These are phyloP conservation scores for Leucocoprinus leucothites DNA, from an alignment of 768 basidiomycete species.

Conservation along the genomic window DNA sequence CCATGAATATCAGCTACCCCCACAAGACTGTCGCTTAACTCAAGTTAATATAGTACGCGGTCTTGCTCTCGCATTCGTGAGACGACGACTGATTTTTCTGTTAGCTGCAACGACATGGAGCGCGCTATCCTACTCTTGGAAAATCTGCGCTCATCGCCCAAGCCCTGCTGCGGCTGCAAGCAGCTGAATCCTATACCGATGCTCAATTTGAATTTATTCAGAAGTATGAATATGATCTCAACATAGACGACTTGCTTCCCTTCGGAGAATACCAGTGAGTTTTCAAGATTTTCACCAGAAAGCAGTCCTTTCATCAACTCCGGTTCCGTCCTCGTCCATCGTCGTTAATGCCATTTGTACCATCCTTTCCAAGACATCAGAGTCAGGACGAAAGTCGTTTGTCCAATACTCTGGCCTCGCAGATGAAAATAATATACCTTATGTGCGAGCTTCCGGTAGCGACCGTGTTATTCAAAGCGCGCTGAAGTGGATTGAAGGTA, in stretches of 20 bases:
- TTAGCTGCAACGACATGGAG: conserved; percentile 80
- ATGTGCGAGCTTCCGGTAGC: conserved; percentile 44
- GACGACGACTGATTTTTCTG: background rate
- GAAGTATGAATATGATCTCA: conserved; percentile 57
- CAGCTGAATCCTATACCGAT: conserved; percentile 42
- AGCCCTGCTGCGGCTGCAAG: conserved; percentile 53
- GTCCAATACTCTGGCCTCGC: conserved; percentile 53
- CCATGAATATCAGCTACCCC: conserved; percentile 41
- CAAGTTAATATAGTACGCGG: conserved; percentile 39
- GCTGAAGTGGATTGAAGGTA: conserved; percentile 68
- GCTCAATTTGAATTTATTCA: conserved; percentile 52
- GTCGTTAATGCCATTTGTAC: background rate
- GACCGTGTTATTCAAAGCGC: conserved; percentile 66
- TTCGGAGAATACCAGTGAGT: conserved; percentile 66
- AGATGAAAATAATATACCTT: conserved; percentile 41
- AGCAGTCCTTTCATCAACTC: background rate
- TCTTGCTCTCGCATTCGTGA: background rate
- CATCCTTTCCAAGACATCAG: conserved; percentile 25
- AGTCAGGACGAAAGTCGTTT: conserved; percentile 50
- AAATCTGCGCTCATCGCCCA: conserved; percentile 38
- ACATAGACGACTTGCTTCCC: conserved; percentile 55
- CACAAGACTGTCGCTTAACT: conserved; percentile 46
- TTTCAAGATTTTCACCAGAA: background rate
- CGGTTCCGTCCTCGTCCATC: background rate
- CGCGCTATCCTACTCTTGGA: conserved; percentile 66